A percentile compares a stretch with the other conserved stretches of the same genome.
These are phyloP conservation scores for Microcera coccophila DNA, from an alignment of 2,329 filamentous ascomycete species.

Conservation along the genomic window DNA sequence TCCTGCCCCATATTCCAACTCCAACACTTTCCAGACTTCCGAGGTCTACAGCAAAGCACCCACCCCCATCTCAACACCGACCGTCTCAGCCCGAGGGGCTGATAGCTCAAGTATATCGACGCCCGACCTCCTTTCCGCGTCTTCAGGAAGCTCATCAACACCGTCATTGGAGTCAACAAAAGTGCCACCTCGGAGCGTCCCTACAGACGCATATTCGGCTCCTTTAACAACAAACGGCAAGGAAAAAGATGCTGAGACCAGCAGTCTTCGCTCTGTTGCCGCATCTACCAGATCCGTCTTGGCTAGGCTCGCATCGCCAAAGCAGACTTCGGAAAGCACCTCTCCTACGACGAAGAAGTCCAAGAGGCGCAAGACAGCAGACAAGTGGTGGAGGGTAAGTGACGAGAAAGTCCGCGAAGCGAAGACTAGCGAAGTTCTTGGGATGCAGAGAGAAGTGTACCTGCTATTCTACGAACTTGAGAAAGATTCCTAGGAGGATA, in stretches of 20 bases:
- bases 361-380: conserved; percentile 55
- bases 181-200: conserved; percentile 31
- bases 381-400: conserved; percentile 95
- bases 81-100: conserved; percentile 35
- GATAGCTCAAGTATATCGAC: conserved; percentile 45
- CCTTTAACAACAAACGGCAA: conserved; percentile 28
- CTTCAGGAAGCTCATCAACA: conserved; percentile 35
- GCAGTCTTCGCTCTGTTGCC: conserved; percentile 54
- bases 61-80: conserved; percentile 49
- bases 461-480: conserved; percentile 93
- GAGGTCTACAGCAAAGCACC: conserved; percentile 66
- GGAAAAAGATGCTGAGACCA: conserved; percentile 46
- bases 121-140: conserved; percentile 43
- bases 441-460: conserved; percentile 95
- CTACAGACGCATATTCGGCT: conserved; percentile 23
- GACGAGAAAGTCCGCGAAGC: conserved; percentile 96
- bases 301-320: conserved; percentile 44
- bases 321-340: conserved; percentile 23
- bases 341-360: conserved; percentile 33
- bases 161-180: conserved; percentile 35
- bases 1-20: conserved; percentile 75
- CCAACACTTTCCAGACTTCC: conserved; percentile 71
- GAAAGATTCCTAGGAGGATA: conserved; percentile 31
- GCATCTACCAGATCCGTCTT: conserved; percentile 54
- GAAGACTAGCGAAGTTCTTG: conserved; percentile 84